A percentile compares a stretch with the other conserved stretches of the same genome.
These are phyloP conservation scores for Pulveroboletus sp. DNA, from an alignment of 768 basidiomycete species.

Conservation along the genomic window DNA sequence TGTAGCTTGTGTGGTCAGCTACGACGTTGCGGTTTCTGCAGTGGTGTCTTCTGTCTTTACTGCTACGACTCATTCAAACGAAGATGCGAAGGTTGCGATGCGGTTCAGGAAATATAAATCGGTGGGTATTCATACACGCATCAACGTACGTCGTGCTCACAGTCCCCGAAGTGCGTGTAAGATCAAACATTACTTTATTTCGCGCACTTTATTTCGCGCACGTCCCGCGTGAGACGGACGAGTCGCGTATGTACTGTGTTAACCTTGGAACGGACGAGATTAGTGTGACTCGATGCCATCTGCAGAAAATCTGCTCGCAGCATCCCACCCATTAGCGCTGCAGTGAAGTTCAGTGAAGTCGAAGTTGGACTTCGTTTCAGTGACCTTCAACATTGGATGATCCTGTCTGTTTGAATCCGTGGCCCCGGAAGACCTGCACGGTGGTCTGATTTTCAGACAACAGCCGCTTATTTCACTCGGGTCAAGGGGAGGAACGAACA, in stretches of 20 bases:
- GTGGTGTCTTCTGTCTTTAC: constrained; percentile 3
- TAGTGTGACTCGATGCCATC: no score
- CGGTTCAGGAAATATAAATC: not conserved
- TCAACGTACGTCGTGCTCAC: not conserved
- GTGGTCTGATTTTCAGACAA: constrained; percentile 6
- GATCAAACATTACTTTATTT: not conserved
- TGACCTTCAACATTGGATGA: not conserved
- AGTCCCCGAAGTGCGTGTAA: not conserved
- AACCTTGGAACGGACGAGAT: no score
- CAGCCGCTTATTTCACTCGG: not conserved
- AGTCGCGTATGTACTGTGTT: no score
- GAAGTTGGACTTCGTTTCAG: no score
- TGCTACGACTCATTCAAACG: constrained; percentile 4
- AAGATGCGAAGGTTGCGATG: constrained; percentile 1
- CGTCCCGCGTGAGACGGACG: not conserved
- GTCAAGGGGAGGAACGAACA: no score
- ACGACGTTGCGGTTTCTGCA: constrained; percentile 4
- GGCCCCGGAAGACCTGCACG: not conserved
- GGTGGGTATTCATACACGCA: not conserved
- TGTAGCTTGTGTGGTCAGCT: constrained; percentile 12
- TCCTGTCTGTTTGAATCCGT: not conserved
- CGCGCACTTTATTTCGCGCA: not conserved
- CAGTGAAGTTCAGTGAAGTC: no score
- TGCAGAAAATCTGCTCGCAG: no score
- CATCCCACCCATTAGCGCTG: no score